Percentiles rank a stretch among this genome's conserved stretches.
Evolutionary conservation across 768 basidiomycete species (phyloP).

Genomic region (Rhizopogon rudus): DNA sequence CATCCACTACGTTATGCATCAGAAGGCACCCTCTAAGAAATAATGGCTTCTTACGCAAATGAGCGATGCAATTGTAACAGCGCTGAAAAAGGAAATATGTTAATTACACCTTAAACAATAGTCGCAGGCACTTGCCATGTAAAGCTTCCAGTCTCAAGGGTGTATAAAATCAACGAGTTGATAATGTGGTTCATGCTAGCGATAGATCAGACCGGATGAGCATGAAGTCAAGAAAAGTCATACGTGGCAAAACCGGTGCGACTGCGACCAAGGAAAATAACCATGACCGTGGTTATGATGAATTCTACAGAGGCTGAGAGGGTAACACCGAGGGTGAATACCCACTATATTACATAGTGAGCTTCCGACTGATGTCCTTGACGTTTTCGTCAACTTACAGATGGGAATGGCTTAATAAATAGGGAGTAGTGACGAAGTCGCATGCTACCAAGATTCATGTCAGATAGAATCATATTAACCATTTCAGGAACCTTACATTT

Average conservation of each 20-base stretch:
- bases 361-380: not conserved
- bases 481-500: conserved; percentile 18
- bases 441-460: conserved; percentile 11
- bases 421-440: conserved; percentile 22
- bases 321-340: conserved; percentile 26
- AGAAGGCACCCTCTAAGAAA: not conserved
- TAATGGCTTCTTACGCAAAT: conserved; percentile 19
- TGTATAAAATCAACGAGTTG: conserved; percentile 45
- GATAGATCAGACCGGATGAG: not conserved
- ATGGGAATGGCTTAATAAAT: conserved; percentile 27
- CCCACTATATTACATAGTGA: conserved; percentile 17
- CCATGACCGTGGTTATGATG: conserved; percentile 26
- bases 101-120: not conserved
- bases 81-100: conserved; percentile 6
- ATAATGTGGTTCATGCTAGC: conserved; percentile 44
- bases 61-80: conserved; percentile 28
- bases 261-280: conserved; percentile 27
- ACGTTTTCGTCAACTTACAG: conserved; percentile 10
- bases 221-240: not conserved
- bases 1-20: conserved; percentile 17
- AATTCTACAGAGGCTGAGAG: conserved; percentile 28
- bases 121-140: conserved; percentile 30
- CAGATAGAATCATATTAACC: not conserved
- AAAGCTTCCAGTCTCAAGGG: conserved; percentile 46
- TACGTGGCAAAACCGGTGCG: conserved; percentile 28